Evolutionary conservation across 1,139 yeast genomes (phyloP).

Genomic region (Suhomyces bribrorum): DNA sequence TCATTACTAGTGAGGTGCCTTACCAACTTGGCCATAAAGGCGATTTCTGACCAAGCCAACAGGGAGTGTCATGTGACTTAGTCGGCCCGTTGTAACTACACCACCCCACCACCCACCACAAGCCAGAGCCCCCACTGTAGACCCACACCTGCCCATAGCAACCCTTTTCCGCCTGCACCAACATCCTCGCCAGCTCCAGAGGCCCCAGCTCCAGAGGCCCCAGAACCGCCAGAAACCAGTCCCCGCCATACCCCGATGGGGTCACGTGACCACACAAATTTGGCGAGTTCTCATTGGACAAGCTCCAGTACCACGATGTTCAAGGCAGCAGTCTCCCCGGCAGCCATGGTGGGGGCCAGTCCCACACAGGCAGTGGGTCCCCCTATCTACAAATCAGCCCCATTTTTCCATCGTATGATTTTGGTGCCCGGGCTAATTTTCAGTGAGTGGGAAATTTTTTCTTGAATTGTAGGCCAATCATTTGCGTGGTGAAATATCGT

Average conservation of each 20-base stretch:
- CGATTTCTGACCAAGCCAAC: conserved; percentile 3
- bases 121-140: too few species aligned
- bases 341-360: background rate
- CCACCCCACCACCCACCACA: too few species aligned
- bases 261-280: conserved; percentile 5
- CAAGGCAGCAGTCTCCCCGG: background rate
- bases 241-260: too few species aligned
- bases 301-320: background rate
- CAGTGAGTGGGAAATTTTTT: conserved; percentile 12
- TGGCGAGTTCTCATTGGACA: conserved; percentile 6
- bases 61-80: too few species aligned
- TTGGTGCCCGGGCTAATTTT: conserved; percentile 3
- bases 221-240: background rate
- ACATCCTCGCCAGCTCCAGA: background rate
- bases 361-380: background rate
- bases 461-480: conserved; percentile 10
- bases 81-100: too few species aligned
- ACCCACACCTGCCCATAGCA: too few species aligned
- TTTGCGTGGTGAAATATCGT: conserved; percentile 13
- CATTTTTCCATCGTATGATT: conserved; percentile 9
- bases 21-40: conserved; percentile 71
- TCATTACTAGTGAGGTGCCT: conserved; percentile 92
- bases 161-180: too few species aligned
- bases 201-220: too few species aligned
- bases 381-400: background rate